Conservation (phyloP, 176 grass and related monocot genomes). For the Cocos nucifera region DNA sequence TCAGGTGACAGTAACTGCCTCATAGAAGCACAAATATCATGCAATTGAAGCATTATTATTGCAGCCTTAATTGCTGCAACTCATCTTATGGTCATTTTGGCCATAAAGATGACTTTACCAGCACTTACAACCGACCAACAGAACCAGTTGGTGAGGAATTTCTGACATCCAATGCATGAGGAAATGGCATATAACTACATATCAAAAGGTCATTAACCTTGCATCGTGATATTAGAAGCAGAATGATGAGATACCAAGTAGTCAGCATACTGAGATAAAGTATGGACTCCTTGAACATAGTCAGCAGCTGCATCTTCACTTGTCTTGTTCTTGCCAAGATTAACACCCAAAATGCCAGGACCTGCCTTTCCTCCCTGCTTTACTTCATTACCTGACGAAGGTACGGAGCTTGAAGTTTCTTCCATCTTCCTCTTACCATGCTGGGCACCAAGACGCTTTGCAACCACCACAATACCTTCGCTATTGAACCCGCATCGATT, state of each 20-base stretch:
- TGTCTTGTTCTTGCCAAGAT: conserved; percentile 96
- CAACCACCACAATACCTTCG: conserved; percentile 87
- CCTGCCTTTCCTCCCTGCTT: conserved; percentile 95
- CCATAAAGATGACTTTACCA: too few species aligned
- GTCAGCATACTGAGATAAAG: conserved; percentile 95
- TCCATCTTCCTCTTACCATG: conserved; percentile 99
- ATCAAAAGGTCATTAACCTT: too few species aligned
- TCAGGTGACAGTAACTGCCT: too few species aligned
- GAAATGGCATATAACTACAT: too few species aligned
- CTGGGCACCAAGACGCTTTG: conserved; percentile 91
- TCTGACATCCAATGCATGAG: too few species aligned
- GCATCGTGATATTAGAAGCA: background rate
- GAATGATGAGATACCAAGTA: conserved; percentile 54
- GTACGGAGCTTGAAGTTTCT: conserved; percentile 51
- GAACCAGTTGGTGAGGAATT: too few species aligned
- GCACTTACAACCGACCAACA: too few species aligned
- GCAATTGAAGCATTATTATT: too few species aligned
- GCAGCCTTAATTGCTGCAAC: too few species aligned
- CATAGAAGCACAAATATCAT: too few species aligned
- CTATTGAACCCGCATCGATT: conserved; percentile 93
- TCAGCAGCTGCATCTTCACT: conserved; percentile 92
- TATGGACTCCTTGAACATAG: conserved; percentile 98
- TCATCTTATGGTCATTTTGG: too few species aligned
- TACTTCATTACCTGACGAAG: conserved; percentile 26
- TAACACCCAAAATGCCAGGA: conserved; percentile 90